Evolutionary conservation across 768 basidiomycete species (phyloP).

Genomic region (Cantharellus cinnabarinus): DNA sequence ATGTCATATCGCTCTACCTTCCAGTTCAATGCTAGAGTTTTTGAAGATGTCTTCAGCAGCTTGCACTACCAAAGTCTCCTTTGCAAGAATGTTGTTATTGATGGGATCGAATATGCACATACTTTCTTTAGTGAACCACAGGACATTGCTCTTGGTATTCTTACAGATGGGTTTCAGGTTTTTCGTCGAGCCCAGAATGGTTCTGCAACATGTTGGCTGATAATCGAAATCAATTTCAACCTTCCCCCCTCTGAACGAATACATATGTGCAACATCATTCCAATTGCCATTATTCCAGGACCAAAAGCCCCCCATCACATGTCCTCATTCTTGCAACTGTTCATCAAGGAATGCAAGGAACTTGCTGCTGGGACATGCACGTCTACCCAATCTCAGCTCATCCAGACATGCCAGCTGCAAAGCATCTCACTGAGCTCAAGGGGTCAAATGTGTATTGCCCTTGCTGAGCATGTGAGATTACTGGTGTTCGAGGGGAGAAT

Average conservation of each 20-base stretch:
- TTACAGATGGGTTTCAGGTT: slow-evolving; percentile 24
- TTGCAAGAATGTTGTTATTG: slow-evolving; percentile 13
- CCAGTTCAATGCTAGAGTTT: slow-evolving; percentile 9
- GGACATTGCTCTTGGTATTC: slow-evolving; percentile 25
- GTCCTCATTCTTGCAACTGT: slow-evolving; percentile 20
- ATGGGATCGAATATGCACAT: slow-evolving; percentile 12
- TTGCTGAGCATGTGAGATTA: slow-evolving; percentile 22
- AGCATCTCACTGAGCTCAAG: no score
- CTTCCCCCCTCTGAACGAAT: slow-evolving; percentile 24
- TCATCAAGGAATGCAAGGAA: slow-evolving; percentile 19
- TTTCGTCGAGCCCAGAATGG: slow-evolving; percentile 16
- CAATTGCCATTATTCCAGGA: slow-evolving; percentile 26
- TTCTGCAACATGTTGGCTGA: slow-evolving; percentile 19
- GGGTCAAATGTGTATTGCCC: slow-evolving; percentile 21
- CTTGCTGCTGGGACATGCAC: slow-evolving; percentile 20
- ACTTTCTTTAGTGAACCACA: slow-evolving; percentile 20
- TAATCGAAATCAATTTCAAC: slow-evolving; percentile 26
- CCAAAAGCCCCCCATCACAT: slow-evolving; percentile 24
- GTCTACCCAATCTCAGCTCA: slow-evolving; percentile 15
- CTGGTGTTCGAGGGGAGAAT: slow-evolving; percentile 9
- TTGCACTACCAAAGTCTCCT: slow-evolving; percentile 15
- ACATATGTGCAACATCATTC: slow-evolving; percentile 18
- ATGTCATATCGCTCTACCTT: slow-evolving; percentile 17
- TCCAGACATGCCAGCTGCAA: slow-evolving; percentile 19
- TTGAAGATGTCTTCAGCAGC: slow-evolving; percentile 22